A percentile compares a stretch with the other conserved stretches of the same genome.
Conservation (phyloP, 192 early-diverging fungal genomes). For the Backusella circina region DNA sequence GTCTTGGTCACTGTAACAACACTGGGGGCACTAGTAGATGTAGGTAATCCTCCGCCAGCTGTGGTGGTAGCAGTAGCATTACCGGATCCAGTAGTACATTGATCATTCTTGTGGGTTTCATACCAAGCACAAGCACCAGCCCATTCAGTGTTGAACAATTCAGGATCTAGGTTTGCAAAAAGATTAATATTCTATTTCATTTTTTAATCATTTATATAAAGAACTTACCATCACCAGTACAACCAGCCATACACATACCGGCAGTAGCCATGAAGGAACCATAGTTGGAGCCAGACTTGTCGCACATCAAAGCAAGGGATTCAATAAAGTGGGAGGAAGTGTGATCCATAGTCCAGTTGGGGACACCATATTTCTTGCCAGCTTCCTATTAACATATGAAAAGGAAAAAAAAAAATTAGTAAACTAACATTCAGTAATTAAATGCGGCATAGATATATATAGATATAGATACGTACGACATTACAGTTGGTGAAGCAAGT, state of each 20-base stretch:
- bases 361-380: not conserved
- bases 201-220: too few relatives aligned
- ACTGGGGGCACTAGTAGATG: not conserved
- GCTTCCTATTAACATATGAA: not conserved
- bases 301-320: not conserved
- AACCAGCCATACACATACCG: not conserved
- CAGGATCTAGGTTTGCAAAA: too few relatives aligned
- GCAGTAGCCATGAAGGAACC: conserved; percentile 2
- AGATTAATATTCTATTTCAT: too few relatives aligned
- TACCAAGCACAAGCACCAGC: conserved; percentile 9
- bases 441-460: too few relatives aligned
- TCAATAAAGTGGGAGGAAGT: not conserved
- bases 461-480: not conserved
- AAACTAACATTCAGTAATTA: not conserved
- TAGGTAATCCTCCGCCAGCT: not conserved
- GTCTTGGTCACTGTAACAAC: not conserved
- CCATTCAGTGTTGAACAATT: conserved; percentile 1
- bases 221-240: not conserved
- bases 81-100: not conserved
- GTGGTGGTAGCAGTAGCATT: not conserved
- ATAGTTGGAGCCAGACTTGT: not conserved
- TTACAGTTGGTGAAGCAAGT: not conserved
- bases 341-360: not conserved
- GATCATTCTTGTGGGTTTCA: not conserved
- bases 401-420: not conserved